Conservation (phyloP, 139 green algal species). For the Chlorella sp. region DNA sequence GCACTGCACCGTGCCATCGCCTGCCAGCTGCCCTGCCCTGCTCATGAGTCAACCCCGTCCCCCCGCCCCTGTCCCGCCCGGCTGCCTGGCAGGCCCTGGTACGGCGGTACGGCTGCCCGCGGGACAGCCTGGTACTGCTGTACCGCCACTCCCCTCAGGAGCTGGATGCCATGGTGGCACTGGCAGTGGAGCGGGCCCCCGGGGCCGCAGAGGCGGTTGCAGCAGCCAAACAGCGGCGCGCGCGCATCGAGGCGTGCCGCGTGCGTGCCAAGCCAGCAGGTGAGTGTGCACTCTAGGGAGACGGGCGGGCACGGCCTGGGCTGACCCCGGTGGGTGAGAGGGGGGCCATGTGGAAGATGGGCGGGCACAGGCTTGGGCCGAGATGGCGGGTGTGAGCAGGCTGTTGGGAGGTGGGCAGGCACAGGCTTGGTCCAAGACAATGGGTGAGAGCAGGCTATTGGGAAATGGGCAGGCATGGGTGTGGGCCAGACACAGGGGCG, state of each 20-base stretch:
- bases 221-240: constrained; percentile 24
- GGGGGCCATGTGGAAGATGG: no score
- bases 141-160: constrained; percentile 64
- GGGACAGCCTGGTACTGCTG: constrained; percentile 56
- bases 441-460: no score
- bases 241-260: constrained; percentile 3
- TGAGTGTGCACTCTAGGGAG: neutral
- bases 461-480: no score
- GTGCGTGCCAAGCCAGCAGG: constrained; percentile 1
- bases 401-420: no score
- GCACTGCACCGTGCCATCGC: no score
- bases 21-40: neutral
- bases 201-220: constrained; percentile 42
- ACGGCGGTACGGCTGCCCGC: constrained; percentile 40
- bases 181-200: constrained; percentile 21
- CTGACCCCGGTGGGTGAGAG: neutral
- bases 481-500: no score
- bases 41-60: neutral
- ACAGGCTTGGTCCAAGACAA: no score
- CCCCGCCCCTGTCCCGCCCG: neutral
- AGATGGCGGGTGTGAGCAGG: no score
- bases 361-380: neutral
- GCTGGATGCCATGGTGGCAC: constrained; percentile 47
- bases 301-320: neutral
- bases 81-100: constrained; percentile 5